Evolutionary conservation across 75 land plant genomes (phyloP).

Genomic region (Picea sitchensis): DNA sequence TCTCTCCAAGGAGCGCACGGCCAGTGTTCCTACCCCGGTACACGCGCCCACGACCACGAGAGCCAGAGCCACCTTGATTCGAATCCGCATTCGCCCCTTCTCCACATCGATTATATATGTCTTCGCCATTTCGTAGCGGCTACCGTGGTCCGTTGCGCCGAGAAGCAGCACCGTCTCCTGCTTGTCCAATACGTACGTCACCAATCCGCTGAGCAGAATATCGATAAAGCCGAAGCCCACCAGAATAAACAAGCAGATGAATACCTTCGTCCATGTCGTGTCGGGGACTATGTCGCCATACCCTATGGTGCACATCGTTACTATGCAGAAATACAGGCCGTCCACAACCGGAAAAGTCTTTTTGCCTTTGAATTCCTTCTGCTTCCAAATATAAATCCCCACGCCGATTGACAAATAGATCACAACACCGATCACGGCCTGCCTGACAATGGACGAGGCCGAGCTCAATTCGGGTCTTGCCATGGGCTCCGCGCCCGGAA

Average conservation of each 20-base stretch:
- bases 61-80: constrained; percentile 68
- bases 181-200: constrained; percentile 47
- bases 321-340: constrained; percentile 72
- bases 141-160: constrained; percentile 40
- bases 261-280: constrained; percentile 53
- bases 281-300: constrained; percentile 76
- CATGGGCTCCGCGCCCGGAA: no score
- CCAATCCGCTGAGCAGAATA: constrained; percentile 53
- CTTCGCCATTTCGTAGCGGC: constrained; percentile 31
- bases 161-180: constrained; percentile 60
- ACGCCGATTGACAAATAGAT: constrained; percentile 37
- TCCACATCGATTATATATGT: constrained; percentile 57
- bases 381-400: constrained; percentile 19
- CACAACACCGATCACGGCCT: constrained; percentile 22
- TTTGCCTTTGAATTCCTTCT: constrained; percentile 21
- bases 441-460: constrained; percentile 12
- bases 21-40: constrained; percentile 49
- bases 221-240: constrained; percentile 80
- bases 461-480: background rate
- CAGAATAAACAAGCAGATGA: constrained; percentile 52
- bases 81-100: constrained; percentile 73
- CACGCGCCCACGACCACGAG: constrained; percentile 44
- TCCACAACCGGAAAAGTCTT: constrained; percentile 42
- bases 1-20: constrained; percentile 39
- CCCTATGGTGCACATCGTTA: constrained; percentile 76